A percentile compares a stretch with the other conserved stretches of the same genome.
phyloP scores from a whole-genome alignment of 129 eudicot species.

The Scalesia atractyloides region DNA sequence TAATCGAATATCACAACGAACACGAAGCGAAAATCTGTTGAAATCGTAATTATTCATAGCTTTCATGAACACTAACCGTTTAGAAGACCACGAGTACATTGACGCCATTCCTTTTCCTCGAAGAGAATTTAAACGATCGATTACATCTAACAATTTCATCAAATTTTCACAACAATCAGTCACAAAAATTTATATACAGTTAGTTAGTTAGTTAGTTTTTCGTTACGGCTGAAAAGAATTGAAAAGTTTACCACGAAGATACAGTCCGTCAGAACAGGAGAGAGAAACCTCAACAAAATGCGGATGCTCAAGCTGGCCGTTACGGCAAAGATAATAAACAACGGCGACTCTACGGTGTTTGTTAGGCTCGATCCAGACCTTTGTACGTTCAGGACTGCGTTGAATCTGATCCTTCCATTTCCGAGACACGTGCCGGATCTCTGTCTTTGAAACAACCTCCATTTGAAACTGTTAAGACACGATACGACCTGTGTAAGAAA shows the following conservation, averaged over 20 bases:
- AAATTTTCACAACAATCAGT: background rate
- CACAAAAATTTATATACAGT: background rate
- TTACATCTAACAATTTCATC: slow-evolving; percentile 45
- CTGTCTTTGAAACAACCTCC: slow-evolving; percentile 31
- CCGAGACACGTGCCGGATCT: slow-evolving; percentile 29
- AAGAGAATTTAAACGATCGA: slow-evolving; percentile 63
- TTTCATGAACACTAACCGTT: no score
- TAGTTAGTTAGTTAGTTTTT: no score
- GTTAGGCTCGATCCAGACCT: slow-evolving; percentile 63
- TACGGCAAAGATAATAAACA: slow-evolving; percentile 69
- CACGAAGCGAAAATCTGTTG: no score
- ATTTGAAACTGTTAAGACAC: background rate
- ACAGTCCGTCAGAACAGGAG: slow-evolving; percentile 64
- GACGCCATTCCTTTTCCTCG: slow-evolving; percentile 88
- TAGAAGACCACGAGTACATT: slow-evolving; percentile 88
- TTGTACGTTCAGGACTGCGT: slow-evolving; percentile 62
- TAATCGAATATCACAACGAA: background rate
- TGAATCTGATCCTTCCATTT: slow-evolving; percentile 36
- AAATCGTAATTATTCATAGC: no score
- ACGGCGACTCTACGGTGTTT: slow-evolving; percentile 54
- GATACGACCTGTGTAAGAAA: no score
- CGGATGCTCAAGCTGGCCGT: slow-evolving; percentile 91
- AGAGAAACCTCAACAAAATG: slow-evolving; percentile 86
- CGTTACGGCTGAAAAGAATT: background rate
- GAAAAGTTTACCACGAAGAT: slow-evolving; percentile 57